phyloP scores from a whole-genome alignment of 257 asterid genomes.

The Misopates orontium region DNA sequence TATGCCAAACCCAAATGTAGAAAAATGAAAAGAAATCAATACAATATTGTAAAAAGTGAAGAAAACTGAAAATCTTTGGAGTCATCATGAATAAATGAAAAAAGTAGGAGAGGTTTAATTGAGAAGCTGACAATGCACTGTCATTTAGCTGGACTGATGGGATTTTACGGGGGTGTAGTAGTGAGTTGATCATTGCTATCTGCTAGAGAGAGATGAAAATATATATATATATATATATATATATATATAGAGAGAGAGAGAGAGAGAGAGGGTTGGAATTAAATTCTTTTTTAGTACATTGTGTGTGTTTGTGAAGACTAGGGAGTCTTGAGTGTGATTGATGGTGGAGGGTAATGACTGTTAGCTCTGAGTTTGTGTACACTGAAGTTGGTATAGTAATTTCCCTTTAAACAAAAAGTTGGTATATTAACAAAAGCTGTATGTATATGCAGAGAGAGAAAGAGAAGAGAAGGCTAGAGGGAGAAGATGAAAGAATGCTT shows the following conservation, averaged over 20 bases:
- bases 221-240: too few species aligned
- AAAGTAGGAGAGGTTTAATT: constrained; percentile 21
- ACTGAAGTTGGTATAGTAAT: constrained; percentile 19
- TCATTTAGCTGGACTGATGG: constrained; percentile 38
- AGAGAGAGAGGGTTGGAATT: too few species aligned
- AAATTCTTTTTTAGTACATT: too few species aligned
- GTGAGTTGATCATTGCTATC: too few species aligned
- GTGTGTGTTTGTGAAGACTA: too few species aligned
- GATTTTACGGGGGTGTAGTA: background rate
- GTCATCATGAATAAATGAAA: background rate
- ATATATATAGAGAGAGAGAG: too few species aligned
- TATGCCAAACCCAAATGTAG: too few species aligned
- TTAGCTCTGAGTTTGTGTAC: constrained; percentile 21
- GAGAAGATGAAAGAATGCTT: background rate
- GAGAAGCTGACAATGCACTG: constrained; percentile 41
- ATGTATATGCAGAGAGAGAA: background rate
- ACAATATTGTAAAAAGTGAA: constrained; percentile 20
- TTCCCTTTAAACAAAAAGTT: too few species aligned
- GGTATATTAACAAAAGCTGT: constrained; percentile 24
- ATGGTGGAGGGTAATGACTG: constrained; percentile 22
- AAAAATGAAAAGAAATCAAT: constrained; percentile 22
- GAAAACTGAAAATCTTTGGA: constrained; percentile 20
- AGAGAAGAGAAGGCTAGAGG: background rate
- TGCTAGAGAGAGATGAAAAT: too few species aligned
- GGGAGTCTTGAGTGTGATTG: background rate